These are phyloP conservation scores for Mycena epipterygia DNA, from an alignment of 768 basidiomycete species.

Conservation along the genomic window DNA sequence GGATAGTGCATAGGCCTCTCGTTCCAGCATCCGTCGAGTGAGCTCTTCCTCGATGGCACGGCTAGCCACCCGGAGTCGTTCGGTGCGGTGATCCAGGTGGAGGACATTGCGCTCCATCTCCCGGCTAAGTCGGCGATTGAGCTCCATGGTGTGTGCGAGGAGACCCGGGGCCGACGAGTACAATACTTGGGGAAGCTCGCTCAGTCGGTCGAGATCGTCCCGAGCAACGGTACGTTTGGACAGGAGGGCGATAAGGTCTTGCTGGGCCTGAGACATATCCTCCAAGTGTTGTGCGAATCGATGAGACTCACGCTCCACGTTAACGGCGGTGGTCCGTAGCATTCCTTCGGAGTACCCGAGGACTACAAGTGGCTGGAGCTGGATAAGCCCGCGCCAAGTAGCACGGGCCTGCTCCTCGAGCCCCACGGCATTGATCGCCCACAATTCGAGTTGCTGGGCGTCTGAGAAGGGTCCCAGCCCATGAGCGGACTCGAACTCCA, in stretches of 20 bases:
- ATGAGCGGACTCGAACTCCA: not conserved
- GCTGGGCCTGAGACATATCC: not conserved
- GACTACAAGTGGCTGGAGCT: not conserved
- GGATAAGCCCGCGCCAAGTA: too few species aligned
- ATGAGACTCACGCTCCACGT: not conserved
- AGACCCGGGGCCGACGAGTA: not conserved
- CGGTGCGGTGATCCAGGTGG: not conserved
- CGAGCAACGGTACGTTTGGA: not conserved
- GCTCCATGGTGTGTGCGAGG: accelerated
- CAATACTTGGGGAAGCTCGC: not conserved
- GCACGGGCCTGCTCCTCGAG: not conserved
- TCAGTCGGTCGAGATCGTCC: not conserved
- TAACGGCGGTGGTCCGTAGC: not conserved
- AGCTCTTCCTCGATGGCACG: not conserved
- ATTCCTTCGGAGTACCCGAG: not conserved
- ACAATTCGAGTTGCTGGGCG: too few species aligned
- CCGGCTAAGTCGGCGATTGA: not conserved
- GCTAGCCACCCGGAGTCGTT: not conserved
- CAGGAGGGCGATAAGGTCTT: not conserved
- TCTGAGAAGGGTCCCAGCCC: not conserved
- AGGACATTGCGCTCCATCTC: not conserved
- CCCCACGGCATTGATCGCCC: too few species aligned
- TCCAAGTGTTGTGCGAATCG: not conserved
- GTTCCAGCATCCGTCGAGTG: not conserved
- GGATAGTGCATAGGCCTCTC: not conserved